Base-by-base conservation (phyloP, 1,284 basidiomycete species). In the Trametes polyzona region DNA sequence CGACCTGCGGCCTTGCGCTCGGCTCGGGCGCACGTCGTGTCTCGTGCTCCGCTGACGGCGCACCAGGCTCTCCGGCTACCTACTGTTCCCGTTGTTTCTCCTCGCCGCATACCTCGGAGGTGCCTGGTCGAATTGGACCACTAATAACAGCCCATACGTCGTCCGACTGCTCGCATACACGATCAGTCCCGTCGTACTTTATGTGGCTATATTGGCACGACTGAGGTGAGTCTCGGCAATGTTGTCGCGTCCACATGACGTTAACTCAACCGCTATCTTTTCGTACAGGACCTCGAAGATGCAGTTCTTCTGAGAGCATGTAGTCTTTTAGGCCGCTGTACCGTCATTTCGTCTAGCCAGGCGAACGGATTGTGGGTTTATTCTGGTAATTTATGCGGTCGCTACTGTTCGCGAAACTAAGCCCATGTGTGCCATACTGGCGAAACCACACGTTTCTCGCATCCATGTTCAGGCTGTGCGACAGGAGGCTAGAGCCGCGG, bases 31-130 rank as follows among this genome's bases (percentile, higher is more conserved):
- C 30, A 37, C 32, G 21, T 47, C 33, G 32, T 32, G 21, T 27
- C 17, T 21, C 46, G 21, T 23, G n/a, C 19, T 35, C 40, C 30
- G 37, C 40, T 41, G 32, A 32, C 53, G 53, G 46, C 39, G 17
- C 40, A 36, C 40, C 57, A 88, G 87, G 62, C 51, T 84, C 24
- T 88, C 86, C 0, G 89, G 88, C 2, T 91, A 91, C 61, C 46
- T 85, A 23, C 65, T 89, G 6, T 83, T 86, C 56, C 74, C 80
- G 1, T 58, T 80, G 9, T 70, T 89, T 41, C 64, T 90, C 26
- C 66, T 82, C 21, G 86, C 86, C 0, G 75, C 79, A 4, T 74
- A 87, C 63, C 74, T 90, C 3, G 89, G 84, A 12, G 89, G 89
- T 2, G 80, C 73, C 9, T 84, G 81, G 81, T 90, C 88, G 4